phyloP scores from a whole-genome alignment of 106 monocot genomes.

The Platanthera zijinensis region DNA sequence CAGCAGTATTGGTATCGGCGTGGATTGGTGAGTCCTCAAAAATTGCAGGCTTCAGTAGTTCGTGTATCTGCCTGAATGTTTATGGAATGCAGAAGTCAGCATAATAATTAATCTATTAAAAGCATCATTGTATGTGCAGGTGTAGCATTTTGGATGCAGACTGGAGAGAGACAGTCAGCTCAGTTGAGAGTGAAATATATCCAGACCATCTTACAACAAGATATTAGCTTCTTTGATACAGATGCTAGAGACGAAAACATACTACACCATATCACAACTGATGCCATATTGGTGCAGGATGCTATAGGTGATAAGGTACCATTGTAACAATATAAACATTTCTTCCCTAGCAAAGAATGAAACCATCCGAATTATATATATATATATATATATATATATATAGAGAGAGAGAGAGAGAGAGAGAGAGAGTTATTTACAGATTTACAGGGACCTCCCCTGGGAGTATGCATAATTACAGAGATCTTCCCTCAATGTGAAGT shows the following conservation, averaged over 20 bases:
- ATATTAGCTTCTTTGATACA: conserved; percentile 25
- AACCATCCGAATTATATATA: neutral
- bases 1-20: conserved; percentile 27
- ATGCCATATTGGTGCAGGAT: conserved; percentile 30
- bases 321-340: conserved; percentile 6
- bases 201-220: conserved; percentile 22
- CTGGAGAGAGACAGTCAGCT: conserved; percentile 36
- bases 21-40: conserved; percentile 29
- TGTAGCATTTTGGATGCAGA: conserved; percentile 37
- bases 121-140: conserved; percentile 10
- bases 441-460: too few relatives aligned
- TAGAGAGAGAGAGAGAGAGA: too few relatives aligned
- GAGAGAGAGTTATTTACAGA: too few relatives aligned
- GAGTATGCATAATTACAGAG: too few relatives aligned
- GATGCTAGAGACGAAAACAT: conserved; percentile 22
- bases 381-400: too few relatives aligned
- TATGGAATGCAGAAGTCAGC: neutral
- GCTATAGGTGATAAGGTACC: conserved; percentile 32
- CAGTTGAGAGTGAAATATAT: conserved; percentile 25
- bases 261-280: conserved; percentile 26
- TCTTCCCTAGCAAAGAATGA: neutral
- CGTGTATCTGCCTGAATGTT: neutral
- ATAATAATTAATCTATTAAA: neutral
- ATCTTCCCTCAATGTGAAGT: too few relatives aligned
- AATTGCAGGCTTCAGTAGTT: neutral